phyloP scores from a whole-genome alignment of 768 basidiomycete species.

The Lentinula edodes region DNA sequence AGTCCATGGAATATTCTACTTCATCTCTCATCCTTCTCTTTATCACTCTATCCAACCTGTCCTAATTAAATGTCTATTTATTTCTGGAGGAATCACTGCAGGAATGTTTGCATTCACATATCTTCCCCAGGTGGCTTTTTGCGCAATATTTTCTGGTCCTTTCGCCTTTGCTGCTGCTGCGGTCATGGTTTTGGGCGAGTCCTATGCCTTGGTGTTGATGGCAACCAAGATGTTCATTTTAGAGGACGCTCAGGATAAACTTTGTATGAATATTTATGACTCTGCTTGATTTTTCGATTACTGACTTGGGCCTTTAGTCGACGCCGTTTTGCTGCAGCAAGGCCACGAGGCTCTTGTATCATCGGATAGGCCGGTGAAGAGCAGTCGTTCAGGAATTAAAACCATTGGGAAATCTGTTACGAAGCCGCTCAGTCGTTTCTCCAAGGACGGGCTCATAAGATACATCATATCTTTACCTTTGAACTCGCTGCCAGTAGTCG shows the following conservation, averaged over 20 bases:
- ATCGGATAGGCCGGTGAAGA: slow-evolving; percentile 25
- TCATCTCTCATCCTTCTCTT: slow-evolving; percentile 28
- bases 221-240: slow-evolving; percentile 31
- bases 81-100: slow-evolving; percentile 33
- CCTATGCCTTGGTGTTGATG: slow-evolving; percentile 30
- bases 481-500: slow-evolving; percentile 61
- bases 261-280: slow-evolving; percentile 24
- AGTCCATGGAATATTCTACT: slow-evolving; percentile 29
- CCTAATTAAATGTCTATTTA: slow-evolving; percentile 30
- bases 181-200: slow-evolving; percentile 36
- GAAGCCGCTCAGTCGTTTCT: slow-evolving; percentile 40
- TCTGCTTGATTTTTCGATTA: not conserved
- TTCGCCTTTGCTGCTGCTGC: slow-evolving; percentile 54
- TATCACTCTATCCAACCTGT: slow-evolving; percentile 30
- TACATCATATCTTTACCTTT: slow-evolving; percentile 64
- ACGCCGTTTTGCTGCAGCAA: slow-evolving; percentile 29
- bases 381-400: slow-evolving; percentile 28
- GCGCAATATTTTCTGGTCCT: slow-evolving; percentile 58
- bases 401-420: slow-evolving; percentile 44
- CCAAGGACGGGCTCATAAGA: slow-evolving; percentile 39
- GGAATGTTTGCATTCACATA: slow-evolving; percentile 56
- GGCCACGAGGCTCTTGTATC: slow-evolving; percentile 27
- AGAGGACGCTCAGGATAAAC: slow-evolving; percentile 27
- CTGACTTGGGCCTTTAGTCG: slow-evolving; percentile 18
- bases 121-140: slow-evolving; percentile 60